Evolutionary conservation across 345 rosid genomes (phyloP), one percentile per base, ranked within the genome.

Genomic region (Rhizophora apiculata): DNA sequence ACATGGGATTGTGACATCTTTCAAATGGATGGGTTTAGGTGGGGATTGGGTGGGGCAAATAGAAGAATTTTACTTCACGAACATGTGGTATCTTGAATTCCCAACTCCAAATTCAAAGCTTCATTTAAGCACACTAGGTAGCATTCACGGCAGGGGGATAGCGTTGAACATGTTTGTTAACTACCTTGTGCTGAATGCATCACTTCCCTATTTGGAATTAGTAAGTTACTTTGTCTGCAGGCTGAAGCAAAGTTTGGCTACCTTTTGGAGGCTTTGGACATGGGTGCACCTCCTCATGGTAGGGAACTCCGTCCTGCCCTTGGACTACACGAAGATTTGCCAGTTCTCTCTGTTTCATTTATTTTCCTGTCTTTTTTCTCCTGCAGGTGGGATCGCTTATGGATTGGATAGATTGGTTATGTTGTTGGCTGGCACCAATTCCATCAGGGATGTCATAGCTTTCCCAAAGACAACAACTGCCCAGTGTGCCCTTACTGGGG

Each of bases 261-360:
- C 81, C 96, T 95, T 68, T 80, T 91, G 64, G 99, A 95, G 86
- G 97, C 97, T 73, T 84, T 95, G 60, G 97, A 95, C 76, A 92
- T 92, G 88, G 99, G 99, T 72, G 99, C 99, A 72, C 99, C 99
- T 63, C 99, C 99, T 43, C 97, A 91, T 74, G 98, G 98, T 91
- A 83, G 76, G 34, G 65, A 62, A 36, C 32, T 59, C 48, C n/a
- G 31, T 34, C 64, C 32, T 67, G 18, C 18, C 29, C 19, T 21
- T 0, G 22, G 34, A 56, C 5, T 68, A 3, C 4, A 20, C 30
- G 26, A 61, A 22, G 21, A 26, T 11, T 43, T 11, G 48, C 13
- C 48, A 43, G 4, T 56, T 24, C 4, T 24, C 30, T 56, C 16
- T 56, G 10, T 19, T 32, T 55, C 37, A 21, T 51, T 26, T 51